Base-by-base conservation (phyloP, 179 eudicot species). In the Amaranthus tricolor region DNA sequence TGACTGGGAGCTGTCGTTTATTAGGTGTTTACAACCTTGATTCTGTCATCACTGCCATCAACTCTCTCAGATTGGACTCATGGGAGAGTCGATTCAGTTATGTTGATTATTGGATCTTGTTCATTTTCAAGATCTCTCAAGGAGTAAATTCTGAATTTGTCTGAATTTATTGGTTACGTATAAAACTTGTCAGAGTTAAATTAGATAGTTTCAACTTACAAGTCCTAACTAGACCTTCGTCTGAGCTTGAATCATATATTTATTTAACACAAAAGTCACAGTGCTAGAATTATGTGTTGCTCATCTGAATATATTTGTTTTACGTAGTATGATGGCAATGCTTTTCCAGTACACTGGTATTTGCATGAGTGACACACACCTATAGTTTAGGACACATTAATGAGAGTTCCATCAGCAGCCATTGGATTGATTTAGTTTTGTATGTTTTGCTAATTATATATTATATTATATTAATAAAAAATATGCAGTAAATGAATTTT, bases 1-100 rank as follows among this genome's bases (percentile, higher is more conserved):
- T 66, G 24, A 57, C 61, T 66, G 54, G 54, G 60, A 80, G 54
- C 40, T 31, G 40, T 31, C 40, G 40, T 31, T 31, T 31, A 31
- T 31, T 31, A 31, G 40, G 40, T 31, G 40, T 31, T 31, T 31
- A 31, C 40, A 31, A 31, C 40, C 40, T 31, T 31, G 40, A 31
- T 31, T 31, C 40, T 31, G 40, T 31, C 40, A 31, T 31, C 40
- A 31, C 40, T 31, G 40, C 40, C 40, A 31, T 31, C 40, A 31
- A 31, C 40, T 31, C 40, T 31, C 40, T 31, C 40, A 31, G 40
- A 31, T 31, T 31, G 40, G 40, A 31, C 40, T 31, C 40, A 31
- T 31, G 40, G 40, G 40, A 31, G 40, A 31, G 40, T 31, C 40
- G 40, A 31, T 31, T 31, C 40, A 2, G 40, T 31, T 31, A 31